A percentile compares a stretch with the other conserved stretches of the same genome.
Evolutionary conservation across 768 basidiomycete species (phyloP).

Genomic region (Baorangia bicolor): DNA sequence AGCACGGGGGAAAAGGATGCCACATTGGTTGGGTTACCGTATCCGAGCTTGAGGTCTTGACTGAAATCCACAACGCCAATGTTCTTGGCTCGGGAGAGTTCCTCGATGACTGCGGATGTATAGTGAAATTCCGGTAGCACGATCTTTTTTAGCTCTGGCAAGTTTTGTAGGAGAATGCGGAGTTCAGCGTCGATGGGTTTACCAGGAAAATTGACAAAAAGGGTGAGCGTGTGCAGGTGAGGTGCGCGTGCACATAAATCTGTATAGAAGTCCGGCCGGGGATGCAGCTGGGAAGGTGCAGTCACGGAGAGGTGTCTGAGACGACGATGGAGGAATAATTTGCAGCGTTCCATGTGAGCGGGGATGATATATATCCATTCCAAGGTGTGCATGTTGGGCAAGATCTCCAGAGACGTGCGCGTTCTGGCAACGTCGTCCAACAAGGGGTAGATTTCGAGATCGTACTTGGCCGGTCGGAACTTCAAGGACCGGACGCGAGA

Average conservation of each 20-base stretch:
- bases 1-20: slow-evolving; percentile 43
- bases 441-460: slow-evolving; percentile 13
- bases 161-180: slow-evolving; percentile 37
- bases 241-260: slow-evolving; percentile 53
- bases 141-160: slow-evolving; percentile 47
- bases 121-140: slow-evolving; percentile 52
- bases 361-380: slow-evolving; percentile 41
- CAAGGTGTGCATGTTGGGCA: slow-evolving; percentile 55
- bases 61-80: slow-evolving; percentile 54
- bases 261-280: slow-evolving; percentile 27
- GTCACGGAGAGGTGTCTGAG: slow-evolving; percentile 42
- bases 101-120: slow-evolving; percentile 46
- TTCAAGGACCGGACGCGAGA: slow-evolving; percentile 44
- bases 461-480: slow-evolving; percentile 13
- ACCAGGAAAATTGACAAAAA: slow-evolving; percentile 44
- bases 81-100: slow-evolving; percentile 42
- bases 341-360: slow-evolving; percentile 35
- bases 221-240: slow-evolving; percentile 43
- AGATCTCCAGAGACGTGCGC: slow-evolving; percentile 48
- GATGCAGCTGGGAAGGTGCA: slow-evolving; percentile 20
- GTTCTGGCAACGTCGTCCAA: slow-evolving; percentile 58
- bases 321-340: slow-evolving; percentile 58
- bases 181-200: slow-evolving; percentile 41
- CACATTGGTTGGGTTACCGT: slow-evolving; percentile 45
- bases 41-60: slow-evolving; percentile 47